Percentiles rank a stretch among this genome's conserved stretches.
Conservation (phyloP, 176 grass and related monocot genomes). For the Cymbopogon citratus region DNA sequence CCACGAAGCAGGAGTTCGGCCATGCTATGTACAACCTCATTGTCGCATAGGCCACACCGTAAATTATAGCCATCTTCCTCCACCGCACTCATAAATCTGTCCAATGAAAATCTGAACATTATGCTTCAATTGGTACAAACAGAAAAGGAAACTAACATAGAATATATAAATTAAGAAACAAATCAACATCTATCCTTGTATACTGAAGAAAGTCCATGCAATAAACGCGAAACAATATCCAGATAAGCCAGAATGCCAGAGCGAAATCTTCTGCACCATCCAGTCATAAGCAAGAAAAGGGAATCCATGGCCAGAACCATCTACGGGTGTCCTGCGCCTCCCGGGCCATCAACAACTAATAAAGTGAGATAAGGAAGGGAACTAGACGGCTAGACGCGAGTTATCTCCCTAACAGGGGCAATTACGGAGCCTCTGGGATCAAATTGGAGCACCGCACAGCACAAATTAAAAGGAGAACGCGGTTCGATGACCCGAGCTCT, state of each 20-base stretch:
- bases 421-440: background rate
- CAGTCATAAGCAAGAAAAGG: background rate
- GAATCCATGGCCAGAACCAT: background rate
- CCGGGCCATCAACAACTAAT: background rate
- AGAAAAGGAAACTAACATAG: background rate
- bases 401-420: background rate
- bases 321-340: background rate
- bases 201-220: background rate
- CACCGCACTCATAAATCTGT: background rate
- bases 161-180: slow-evolving; percentile 10
- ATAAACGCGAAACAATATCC: background rate
- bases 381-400: background rate
- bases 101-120: background rate
- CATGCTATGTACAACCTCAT: slow-evolving; percentile 43
- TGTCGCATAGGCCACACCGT: slow-evolving; percentile 49
- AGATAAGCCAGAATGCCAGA: background rate
- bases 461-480: background rate
- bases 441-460: background rate
- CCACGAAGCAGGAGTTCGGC: slow-evolving; percentile 48
- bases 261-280: background rate
- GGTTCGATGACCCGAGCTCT: background rate
- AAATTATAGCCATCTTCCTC: slow-evolving; percentile 24
- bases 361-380: background rate
- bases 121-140: background rate
- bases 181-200: background rate